Percentiles rank a stretch among this genome's conserved stretches.
These are phyloP conservation scores for Phialocephala subalpina DNA, from an alignment of 2,329 filamentous ascomycete genomes.

Conservation along the genomic window DNA sequence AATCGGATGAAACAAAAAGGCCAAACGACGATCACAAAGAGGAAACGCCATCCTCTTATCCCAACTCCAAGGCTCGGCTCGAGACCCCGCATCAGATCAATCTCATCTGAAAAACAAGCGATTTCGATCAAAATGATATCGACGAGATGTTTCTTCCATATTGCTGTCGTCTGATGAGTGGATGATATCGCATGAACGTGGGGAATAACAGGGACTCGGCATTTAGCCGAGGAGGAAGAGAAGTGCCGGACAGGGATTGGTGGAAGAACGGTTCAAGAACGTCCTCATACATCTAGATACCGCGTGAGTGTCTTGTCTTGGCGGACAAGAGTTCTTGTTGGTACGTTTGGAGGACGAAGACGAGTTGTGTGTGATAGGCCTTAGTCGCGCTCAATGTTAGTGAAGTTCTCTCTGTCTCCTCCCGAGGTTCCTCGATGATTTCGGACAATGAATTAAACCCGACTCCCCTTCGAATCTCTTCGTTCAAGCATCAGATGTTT, in stretches of 20 bases:
- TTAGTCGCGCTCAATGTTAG: too few relatives aligned
- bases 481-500: too few relatives aligned
- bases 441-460: too few relatives aligned
- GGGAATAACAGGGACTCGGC: not conserved
- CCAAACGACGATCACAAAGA: not conserved
- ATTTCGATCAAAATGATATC: conserved; percentile 2
- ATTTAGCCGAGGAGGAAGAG: conserved; percentile 15
- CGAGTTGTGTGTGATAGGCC: too few relatives aligned
- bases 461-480: too few relatives aligned
- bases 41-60: conserved; percentile 11
- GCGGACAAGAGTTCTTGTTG: not conserved
- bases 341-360: too few relatives aligned
- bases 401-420: too few relatives aligned
- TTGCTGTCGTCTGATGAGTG: not conserved
- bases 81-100: conserved; percentile 1
- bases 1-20: not conserved
- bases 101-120: not conserved
- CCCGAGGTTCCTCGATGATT: too few relatives aligned
- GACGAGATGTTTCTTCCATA: not conserved
- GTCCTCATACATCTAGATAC: too few relatives aligned
- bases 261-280: too few relatives aligned
- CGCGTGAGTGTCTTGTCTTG: not conserved
- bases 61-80: not conserved
- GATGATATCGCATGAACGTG: not conserved
- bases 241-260: conserved; percentile 6